Percentiles rank a stretch among this genome's conserved stretches.
Evolutionary conservation across 441 rosid genomes (phyloP).

Genomic region (Jatropha multifida): DNA sequence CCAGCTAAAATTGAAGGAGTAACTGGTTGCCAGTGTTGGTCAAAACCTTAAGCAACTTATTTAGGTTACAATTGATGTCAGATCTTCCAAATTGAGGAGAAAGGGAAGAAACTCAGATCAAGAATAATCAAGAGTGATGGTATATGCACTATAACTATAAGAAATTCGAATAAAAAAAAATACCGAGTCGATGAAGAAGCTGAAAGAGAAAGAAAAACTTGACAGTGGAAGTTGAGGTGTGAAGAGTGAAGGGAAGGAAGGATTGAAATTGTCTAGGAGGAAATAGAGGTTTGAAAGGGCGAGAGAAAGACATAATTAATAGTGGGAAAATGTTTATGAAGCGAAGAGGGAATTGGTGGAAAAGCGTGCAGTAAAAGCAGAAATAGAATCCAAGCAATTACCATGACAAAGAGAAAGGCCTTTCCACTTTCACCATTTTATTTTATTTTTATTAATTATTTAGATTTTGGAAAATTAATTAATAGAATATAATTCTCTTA

Average conservation of each 20-base stretch:
- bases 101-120: no score
- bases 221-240: not conserved
- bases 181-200: not conserved
- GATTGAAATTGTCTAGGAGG: no score
- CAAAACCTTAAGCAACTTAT: no score
- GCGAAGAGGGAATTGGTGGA: not conserved
- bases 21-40: no score
- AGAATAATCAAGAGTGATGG: no score
- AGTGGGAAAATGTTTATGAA: no score
- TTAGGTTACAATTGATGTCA: no score
- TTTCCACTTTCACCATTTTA: not conserved
- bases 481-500: no score
- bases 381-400: not conserved
- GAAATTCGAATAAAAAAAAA: not conserved
- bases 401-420: not conserved
- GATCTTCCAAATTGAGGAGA: no score
- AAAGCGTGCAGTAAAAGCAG: not conserved
- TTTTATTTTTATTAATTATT: not conserved
- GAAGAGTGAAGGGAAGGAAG: not conserved
- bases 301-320: not conserved
- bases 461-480: no score
- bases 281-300: not conserved
- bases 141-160: not conserved
- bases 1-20: not conserved
- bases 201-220: not conserved